phyloP scores from a whole-genome alignment of 345 rosid species.

The Linum tenue region DNA sequence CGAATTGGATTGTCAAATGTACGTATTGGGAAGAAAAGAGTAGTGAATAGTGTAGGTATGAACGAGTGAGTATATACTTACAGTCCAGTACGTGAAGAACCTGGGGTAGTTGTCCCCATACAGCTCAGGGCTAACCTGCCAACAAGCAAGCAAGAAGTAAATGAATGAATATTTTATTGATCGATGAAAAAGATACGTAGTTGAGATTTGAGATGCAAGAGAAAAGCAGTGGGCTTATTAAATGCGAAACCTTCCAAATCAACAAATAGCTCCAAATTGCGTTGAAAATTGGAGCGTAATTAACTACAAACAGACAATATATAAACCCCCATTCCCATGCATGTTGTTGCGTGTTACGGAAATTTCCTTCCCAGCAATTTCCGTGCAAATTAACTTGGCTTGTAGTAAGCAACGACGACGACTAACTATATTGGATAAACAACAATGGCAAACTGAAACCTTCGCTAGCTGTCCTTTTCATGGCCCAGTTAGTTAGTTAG shows the following conservation, averaged over 20 bases:
- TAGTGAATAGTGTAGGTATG: no score
- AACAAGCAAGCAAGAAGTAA: constrained; percentile 9
- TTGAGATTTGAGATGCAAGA: constrained; percentile 23
- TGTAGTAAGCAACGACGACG: no score
- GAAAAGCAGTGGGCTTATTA: constrained; percentile 14
- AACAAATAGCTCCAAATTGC: constrained; percentile 8
- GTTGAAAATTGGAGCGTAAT: neutral
- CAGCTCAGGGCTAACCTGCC: constrained; percentile 93
- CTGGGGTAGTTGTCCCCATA: constrained; percentile 92
- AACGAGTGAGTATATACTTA: constrained; percentile 27
- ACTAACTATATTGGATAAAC: no score
- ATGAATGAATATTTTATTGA: constrained; percentile 6
- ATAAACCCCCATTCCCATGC: no score
- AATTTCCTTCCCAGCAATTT: neutral
- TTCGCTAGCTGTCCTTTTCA: no score
- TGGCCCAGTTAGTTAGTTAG: no score
- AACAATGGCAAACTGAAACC: neutral
- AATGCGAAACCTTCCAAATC: no score
- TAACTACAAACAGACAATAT: no score
- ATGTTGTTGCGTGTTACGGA: neutral
- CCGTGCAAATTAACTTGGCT: neutral
- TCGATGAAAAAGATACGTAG: constrained; percentile 23
- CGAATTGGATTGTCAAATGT: constrained; percentile 8
- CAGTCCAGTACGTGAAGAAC: constrained; percentile 99
- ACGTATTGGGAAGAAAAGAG: constrained; percentile 8